Conservation (phyloP, 2,329 filamentous ascomycete species). For the Aspergillus piperis region DNA sequence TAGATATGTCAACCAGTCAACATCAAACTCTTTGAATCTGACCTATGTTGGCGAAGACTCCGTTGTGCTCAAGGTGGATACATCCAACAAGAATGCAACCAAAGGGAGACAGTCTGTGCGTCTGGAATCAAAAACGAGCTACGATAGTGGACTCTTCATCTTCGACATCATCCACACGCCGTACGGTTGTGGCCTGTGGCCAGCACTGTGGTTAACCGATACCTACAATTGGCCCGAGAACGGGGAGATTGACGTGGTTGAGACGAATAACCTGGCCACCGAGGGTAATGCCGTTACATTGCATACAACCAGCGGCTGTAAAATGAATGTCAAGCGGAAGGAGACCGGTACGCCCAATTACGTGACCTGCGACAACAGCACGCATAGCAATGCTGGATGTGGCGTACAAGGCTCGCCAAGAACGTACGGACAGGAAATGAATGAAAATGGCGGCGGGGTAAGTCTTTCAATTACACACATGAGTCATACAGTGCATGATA, state of each 20-base stretch:
- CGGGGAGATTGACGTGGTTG: conserved; percentile 67
- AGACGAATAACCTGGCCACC: conserved; percentile 57
- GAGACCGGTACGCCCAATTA: conserved; percentile 51
- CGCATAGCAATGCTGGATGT: conserved; percentile 60
- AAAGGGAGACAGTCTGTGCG: conserved; percentile 66
- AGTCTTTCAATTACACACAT: conserved; percentile 8
- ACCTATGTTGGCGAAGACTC: conserved; percentile 59
- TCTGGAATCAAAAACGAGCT: conserved; percentile 61
- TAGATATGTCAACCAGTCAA: conserved; percentile 44
- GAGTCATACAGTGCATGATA: background rate
- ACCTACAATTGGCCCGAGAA: conserved; percentile 62
- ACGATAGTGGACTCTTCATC: conserved; percentile 65
- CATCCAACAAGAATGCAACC: conserved; percentile 58
- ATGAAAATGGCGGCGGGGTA: conserved; percentile 56
- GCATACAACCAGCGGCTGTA: conserved; percentile 59
- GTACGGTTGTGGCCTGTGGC: conserved; percentile 65
- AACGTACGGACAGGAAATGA: conserved; percentile 57
- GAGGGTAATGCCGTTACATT: conserved; percentile 62
- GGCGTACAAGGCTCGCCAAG: conserved; percentile 49
- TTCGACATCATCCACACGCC: conserved; percentile 67
- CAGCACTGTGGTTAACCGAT: conserved; percentile 67
- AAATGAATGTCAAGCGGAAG: conserved; percentile 56
- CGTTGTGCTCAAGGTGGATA: conserved; percentile 64
- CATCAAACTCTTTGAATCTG: conserved; percentile 53
- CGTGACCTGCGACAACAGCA: conserved; percentile 54